These are phyloP conservation scores for Fusarium armeniacum DNA, from an alignment of 2,329 filamentous ascomycete genomes.

Conservation along the genomic window DNA sequence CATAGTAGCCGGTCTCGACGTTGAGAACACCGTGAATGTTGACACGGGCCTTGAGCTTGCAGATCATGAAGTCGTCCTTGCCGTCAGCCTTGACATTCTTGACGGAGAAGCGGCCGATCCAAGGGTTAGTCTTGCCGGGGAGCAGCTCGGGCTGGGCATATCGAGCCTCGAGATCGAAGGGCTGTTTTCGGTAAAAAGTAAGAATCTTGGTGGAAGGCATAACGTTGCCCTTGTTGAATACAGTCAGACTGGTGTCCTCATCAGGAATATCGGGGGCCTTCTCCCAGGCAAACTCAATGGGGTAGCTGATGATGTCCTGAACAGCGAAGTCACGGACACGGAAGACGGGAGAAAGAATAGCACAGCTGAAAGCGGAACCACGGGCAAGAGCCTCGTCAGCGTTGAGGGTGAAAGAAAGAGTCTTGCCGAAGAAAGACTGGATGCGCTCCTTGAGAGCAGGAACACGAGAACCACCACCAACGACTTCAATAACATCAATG, in stretches of 20 bases:
- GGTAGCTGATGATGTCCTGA: slow-evolving; percentile 97
- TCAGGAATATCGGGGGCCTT: slow-evolving; percentile 98
- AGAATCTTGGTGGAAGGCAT: slow-evolving; percentile 99
- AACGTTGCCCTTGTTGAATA: slow-evolving; percentile 97
- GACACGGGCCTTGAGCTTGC: slow-evolving; percentile 97
- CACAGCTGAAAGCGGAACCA: slow-evolving; percentile 97
- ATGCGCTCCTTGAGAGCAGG: slow-evolving; percentile 92
- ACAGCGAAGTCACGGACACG: slow-evolving; percentile 98
- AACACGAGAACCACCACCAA: slow-evolving; percentile 94
- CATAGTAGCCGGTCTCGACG: slow-evolving; percentile 96
- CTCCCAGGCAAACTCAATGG: slow-evolving; percentile 99
- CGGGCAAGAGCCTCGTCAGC: slow-evolving; percentile 97
- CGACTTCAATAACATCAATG: slow-evolving; percentile 92
- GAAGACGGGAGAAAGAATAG: slow-evolving; percentile 97
- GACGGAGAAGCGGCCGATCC: slow-evolving; percentile 97
- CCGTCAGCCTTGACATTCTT: slow-evolving; percentile 96
- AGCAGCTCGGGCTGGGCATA: slow-evolving; percentile 90
- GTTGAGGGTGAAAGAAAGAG: slow-evolving; percentile 95
- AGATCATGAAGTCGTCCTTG: slow-evolving; percentile 99
- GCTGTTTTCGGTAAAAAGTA: slow-evolving; percentile 98
- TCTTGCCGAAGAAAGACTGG: slow-evolving; percentile 91
- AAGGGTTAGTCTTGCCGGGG: slow-evolving; percentile 90
- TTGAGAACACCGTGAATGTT: slow-evolving; percentile 98
- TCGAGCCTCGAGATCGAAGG: slow-evolving; percentile 94
- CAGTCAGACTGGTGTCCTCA: slow-evolving; percentile 95